Evolutionary conservation across 495 filamentous ascomycete genomes (phyloP), one percentile per base, ranked within the genome.

Genomic region (Penicillium pulvis): DNA sequence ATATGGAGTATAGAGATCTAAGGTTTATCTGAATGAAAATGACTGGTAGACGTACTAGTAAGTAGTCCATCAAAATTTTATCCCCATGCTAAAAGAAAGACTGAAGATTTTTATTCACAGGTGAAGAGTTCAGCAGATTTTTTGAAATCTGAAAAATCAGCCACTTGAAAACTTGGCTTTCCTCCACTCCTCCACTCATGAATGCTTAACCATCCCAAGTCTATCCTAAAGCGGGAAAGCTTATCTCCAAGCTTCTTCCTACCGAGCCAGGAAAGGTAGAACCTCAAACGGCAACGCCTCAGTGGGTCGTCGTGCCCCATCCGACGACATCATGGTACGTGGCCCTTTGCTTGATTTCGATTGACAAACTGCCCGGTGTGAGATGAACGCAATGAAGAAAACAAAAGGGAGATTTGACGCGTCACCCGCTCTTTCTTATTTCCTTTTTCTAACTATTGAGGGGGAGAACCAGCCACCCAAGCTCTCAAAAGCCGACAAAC

Each of bases 401-500:
- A 5, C 12, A 47, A 45, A 35, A 6, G 51, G 48, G 33, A 26
- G 33, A 62, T 28, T 59, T 67, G 60, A 69, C 57, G 65, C 62
- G 54, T 58, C 60, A 41, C 36, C 33, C 1, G 45, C 57, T 23
- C 19, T 16, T 17, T 41, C 39, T 41, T 5, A 41, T 17, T 41
- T 41, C 10, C n/a, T 50, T 50, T 33, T 50, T 28, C 28, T 30
- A 9, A 49, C 24, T 49, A 49, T 49, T 49, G 43, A 24, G 10
- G 3, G 10, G 10, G 3, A 10, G 7, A 20, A 19, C 36, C 59
- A 87, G 85, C 80, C 86, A 19, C 85, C 88, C 31, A 91, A 89
- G 71, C 73, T 80, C 36, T 78, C 85, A 36, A 81, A 82, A 59
- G 73, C 76, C 17, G 80, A 81, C 14, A 92, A 91, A 71, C 82